Percentiles rank a stretch among this genome's conserved stretches.
These are phyloP conservation scores for Lachnellula subtilissima DNA, from an alignment of 2,329 filamentous ascomycete genomes.

Conservation along the genomic window DNA sequence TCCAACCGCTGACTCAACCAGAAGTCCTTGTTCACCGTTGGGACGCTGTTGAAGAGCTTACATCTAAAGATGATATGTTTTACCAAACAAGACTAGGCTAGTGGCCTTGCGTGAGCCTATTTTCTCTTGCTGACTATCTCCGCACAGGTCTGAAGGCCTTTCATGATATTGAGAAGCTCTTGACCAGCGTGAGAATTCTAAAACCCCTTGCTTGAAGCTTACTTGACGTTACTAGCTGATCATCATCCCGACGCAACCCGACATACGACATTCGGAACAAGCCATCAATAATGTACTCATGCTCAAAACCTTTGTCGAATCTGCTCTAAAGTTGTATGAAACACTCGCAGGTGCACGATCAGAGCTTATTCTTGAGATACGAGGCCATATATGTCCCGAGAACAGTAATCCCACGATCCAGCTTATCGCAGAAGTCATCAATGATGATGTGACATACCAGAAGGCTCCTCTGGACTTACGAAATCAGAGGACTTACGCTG, in stretches of 20 bases:
- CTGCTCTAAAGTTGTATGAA: constrained; percentile 62
- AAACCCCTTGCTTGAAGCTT: neutral
- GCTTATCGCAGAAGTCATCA: constrained; percentile 66
- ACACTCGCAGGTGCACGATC: constrained; percentile 62
- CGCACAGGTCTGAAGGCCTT: constrained; percentile 64
- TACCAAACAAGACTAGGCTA: constrained; percentile 65
- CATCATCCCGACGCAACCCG: constrained; percentile 61
- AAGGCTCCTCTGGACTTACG: constrained; percentile 77
- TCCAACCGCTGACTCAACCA: constrained; percentile 76
- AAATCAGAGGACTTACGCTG: constrained; percentile 86
- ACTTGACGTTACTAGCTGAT: constrained; percentile 56
- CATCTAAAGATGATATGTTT: constrained; percentile 80
- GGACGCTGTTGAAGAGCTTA: constrained; percentile 78
- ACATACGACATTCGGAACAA: constrained; percentile 68
- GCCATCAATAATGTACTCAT: constrained; percentile 82
- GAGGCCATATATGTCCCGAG: constrained; percentile 62
- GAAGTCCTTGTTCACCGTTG: constrained; percentile 67
- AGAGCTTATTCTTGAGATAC: constrained; percentile 61
- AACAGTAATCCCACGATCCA: constrained; percentile 56
- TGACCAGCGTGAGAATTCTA: constrained; percentile 60
- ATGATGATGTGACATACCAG: constrained; percentile 75
- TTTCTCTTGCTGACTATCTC: neutral
- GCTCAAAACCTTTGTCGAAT: constrained; percentile 74
- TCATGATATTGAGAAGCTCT: constrained; percentile 71
- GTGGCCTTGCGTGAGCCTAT: constrained; percentile 5